Evolutionary conservation across 192 early-diverging fungal genomes (phyloP).

Genomic region (Kappamyces sp.): DNA sequence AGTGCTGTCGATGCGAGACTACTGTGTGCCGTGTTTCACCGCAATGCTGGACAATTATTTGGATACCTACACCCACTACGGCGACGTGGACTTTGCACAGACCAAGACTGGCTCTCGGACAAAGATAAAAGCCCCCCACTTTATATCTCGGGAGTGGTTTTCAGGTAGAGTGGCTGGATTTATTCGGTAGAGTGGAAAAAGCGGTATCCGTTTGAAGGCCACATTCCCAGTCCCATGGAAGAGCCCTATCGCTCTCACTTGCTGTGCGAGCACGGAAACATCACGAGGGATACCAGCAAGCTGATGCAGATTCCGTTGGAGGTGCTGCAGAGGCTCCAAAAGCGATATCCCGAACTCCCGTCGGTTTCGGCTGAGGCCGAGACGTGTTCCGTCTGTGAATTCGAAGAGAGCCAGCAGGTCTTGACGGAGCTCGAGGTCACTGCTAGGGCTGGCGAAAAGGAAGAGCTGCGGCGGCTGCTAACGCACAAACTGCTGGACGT

Average conservation of each 20-base stretch:
- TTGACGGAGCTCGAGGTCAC: too few relatives aligned
- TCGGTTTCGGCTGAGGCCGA: too few relatives aligned
- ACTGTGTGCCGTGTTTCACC: conserved; percentile 9
- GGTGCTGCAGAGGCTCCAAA: neutral
- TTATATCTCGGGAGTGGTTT: conserved; percentile 7
- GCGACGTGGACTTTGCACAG: conserved; percentile 7
- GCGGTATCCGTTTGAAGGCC: too few relatives aligned
- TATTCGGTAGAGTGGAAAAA: conserved; percentile 18
- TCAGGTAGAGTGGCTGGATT: neutral
- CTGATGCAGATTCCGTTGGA: neutral
- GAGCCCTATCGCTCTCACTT: neutral
- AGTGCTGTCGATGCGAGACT: neutral
- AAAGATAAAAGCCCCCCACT: neutral
- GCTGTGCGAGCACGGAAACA: neutral
- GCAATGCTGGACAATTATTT: neutral
- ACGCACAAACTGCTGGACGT: too few relatives aligned
- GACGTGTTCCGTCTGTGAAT: too few relatives aligned
- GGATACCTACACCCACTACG: neutral
- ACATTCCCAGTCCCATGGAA: too few relatives aligned
- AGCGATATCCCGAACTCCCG: too few relatives aligned
- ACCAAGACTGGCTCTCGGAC: neutral
- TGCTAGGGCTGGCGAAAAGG: too few relatives aligned
- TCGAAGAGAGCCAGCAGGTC: too few relatives aligned
- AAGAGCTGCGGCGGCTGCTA: too few relatives aligned
- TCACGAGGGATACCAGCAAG: neutral